phyloP scores from a whole-genome alignment of 495 filamentous ascomycete genomes.

The Penicillium manginii region DNA sequence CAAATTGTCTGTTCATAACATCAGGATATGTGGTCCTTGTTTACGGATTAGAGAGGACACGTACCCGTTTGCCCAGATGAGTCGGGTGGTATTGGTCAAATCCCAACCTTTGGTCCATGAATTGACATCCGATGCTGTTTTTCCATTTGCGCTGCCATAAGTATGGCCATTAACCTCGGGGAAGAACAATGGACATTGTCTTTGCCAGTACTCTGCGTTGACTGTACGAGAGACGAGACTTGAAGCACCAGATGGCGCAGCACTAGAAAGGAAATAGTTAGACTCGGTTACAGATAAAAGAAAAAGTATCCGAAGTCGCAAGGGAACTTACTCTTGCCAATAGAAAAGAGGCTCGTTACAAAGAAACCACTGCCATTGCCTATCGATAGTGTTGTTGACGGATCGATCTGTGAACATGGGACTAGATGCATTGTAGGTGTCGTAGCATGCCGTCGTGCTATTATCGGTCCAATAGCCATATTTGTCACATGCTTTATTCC shows the following conservation, averaged over 20 bases:
- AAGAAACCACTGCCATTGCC: conserved; percentile 68
- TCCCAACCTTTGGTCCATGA: conserved; percentile 62
- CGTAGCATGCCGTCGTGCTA: conserved; percentile 56
- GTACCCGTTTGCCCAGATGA: conserved; percentile 65
- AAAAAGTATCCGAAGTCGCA: not conserved
- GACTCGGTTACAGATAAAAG: not conserved
- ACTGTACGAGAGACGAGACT: conserved; percentile 62
- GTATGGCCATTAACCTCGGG: conserved; percentile 53
- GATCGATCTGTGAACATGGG: conserved; percentile 59
- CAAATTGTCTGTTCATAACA: conserved; percentile 46
- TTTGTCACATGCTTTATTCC: conserved; percentile 37
- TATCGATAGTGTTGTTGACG: conserved; percentile 53
- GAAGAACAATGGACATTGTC: conserved; percentile 64
- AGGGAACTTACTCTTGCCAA: conserved; percentile 55
- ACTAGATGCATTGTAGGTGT: conserved; percentile 60
- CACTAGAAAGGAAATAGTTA: conserved; percentile 29
- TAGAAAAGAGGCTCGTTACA: conserved; percentile 69
- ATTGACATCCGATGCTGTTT: conserved; percentile 60
- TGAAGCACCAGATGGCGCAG: conserved; percentile 46
- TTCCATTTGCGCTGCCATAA: conserved; percentile 54
- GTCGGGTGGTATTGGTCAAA: conserved; percentile 55
- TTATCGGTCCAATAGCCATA: conserved; percentile 53
- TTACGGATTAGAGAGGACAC: conserved; percentile 15
- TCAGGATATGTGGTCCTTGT: not conserved
- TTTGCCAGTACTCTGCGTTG: conserved; percentile 58